Base-by-base conservation (phyloP, 2,329 filamentous ascomycete species). In the Aspergillus viridinutans region DNA sequence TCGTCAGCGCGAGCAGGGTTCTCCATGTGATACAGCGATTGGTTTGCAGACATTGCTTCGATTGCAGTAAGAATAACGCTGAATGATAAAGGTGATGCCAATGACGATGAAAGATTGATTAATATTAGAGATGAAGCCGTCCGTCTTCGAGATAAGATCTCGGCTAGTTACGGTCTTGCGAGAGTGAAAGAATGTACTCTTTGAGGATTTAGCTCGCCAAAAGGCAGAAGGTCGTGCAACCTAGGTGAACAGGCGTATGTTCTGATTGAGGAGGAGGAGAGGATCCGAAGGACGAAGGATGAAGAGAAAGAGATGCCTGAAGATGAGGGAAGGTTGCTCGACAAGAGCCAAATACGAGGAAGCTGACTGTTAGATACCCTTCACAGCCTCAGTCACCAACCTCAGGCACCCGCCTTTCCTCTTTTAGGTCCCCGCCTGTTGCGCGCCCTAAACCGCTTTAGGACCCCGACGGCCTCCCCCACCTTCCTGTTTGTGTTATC, bases 351-450 rank as follows among this genome's bases (percentile, higher is more conserved):
- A 28, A 35, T 43, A 35, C 25, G 54, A 52, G 45, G 54, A 42
- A 61, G 61, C 58, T 35, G 35, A 43, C 28, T 9, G 1, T 45
- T 29, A 29, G 4, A 23, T 26, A 26, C 55, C 29, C 51, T 57
- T 43, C 49, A 45, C 51, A 38, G 26, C 25, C 48, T 50, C 45
- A 40, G n/a, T 17, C 45, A 17, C 32, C 12, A 38, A 17, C 32
- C 1, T 32, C 38, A 7, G 21, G 12, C 43, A 4, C 4, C 43
- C 53, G 52, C 63, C 52, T 61, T 63, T 58, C 64, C 68, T 56
- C 20, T 64, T 68, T 53, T 60, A 60, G 65, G 61, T 64, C 66
- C 68, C 68, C 67, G 66, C 68, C 64, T 54, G 49, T 4, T 49
- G 6, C 4, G 29, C 38, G 50, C 64, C 61, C 67, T 67, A 68